phyloP scores from a whole-genome alignment of 495 filamentous ascomycete species.

The Xylaria acuta region DNA sequence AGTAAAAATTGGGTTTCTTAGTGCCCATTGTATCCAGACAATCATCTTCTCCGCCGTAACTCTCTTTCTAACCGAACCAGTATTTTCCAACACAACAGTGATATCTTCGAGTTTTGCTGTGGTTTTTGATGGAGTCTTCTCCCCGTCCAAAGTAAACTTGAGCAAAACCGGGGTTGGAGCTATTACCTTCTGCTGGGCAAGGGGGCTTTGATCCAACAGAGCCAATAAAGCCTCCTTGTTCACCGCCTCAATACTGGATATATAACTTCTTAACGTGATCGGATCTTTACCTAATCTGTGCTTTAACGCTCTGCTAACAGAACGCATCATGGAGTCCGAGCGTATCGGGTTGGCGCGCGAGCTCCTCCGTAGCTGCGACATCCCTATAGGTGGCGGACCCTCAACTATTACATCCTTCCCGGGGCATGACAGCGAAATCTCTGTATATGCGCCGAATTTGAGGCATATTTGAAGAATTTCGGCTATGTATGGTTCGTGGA shows the following conservation, averaged over 20 bases:
- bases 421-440: neutral
- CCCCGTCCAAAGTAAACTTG: neutral
- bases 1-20: neutral
- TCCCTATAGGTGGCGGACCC: neutral
- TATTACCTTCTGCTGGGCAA: neutral
- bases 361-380: neutral
- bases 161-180: neutral
- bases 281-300: neutral
- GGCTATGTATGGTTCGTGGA: neutral
- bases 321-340: too few relatives aligned
- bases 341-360: neutral
- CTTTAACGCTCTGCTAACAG: neutral
- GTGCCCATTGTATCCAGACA: neutral
- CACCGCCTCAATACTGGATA: neutral
- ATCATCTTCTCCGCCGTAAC: neutral
- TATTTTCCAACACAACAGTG: neutral
- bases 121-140: neutral
- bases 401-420: neutral
- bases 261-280: neutral
- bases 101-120: neutral
- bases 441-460: neutral
- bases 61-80: too few relatives aligned
- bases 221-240: neutral
- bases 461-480: neutral
- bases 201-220: neutral